Base-by-base conservation (phyloP, 345 rosid genomes). In the Brassica cretica region DNA sequence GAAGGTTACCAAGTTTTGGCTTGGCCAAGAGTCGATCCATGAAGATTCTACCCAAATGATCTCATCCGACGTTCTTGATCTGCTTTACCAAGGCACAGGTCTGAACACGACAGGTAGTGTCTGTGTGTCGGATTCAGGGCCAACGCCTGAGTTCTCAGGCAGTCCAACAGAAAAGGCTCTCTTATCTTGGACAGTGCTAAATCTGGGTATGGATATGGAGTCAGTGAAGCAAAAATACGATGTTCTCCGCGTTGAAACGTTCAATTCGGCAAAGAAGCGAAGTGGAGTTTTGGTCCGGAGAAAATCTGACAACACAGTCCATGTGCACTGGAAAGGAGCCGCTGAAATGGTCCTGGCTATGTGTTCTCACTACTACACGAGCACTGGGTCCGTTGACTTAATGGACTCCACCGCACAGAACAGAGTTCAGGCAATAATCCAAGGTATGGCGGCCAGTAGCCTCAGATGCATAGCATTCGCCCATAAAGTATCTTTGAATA, bases 141-240 rank as follows among this genome's bases (percentile, higher is more conserved):
- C 84, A 14, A 68, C 66, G 18, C 80, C 78, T 1, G 92, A 87
- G 74, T 78, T 90, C 76, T 85, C 88, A 0, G 93, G 96, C 25
- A 86, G 90, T 73, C 96, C 93, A 33, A 89, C 96, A 2, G 93
- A 90, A 70, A 89, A 89, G 80, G 93, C 93, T 2, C 80, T 90
- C 65, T 87, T 90, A 39, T 87, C 90, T 30, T 90, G 93, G 96
- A 86, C 85, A 24, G 85, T 83, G 35, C 46, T 70, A 27, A 83
- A 83, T 8, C 58, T 88, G 79, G 75, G 77, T 12, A 78, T 86
- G 91, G 85, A 82, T 68, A 87, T 85, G 86, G 88, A 84, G 58
- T 75, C 78, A 15, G 18, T 84, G 76, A 86, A 84, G 80, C 81
- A 78, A 66, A 69, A 51, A 32, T 72, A 80, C 39, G 33, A 77